Conservation (phyloP, 805 yeast species). For the Spathaspora sp. region DNA sequence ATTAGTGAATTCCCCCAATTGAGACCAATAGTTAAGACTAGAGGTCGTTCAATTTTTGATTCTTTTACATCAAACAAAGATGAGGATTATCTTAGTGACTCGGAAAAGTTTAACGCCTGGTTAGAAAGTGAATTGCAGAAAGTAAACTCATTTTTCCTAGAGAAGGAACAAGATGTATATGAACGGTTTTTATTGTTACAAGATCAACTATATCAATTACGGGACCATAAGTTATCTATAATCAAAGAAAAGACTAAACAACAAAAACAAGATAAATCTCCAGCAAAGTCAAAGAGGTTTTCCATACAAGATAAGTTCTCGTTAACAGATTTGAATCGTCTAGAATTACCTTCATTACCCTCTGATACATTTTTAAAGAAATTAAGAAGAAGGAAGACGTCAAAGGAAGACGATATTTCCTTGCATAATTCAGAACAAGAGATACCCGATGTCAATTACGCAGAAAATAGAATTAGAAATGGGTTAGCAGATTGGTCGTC, state of each 20-base stretch:
- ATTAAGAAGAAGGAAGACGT: constrained; percentile 5
- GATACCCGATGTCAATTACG: constrained; percentile 26
- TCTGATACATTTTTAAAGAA: constrained; percentile 26
- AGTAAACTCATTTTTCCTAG: constrained; percentile 58
- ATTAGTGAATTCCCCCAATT: not conserved
- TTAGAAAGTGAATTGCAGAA: constrained; percentile 56
- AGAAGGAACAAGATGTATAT: constrained; percentile 57
- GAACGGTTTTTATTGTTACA: constrained; percentile 59
- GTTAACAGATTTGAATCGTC: constrained; percentile 20
- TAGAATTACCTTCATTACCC: constrained; percentile 42
- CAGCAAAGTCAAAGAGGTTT: constrained; percentile 22
- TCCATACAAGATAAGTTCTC: constrained; percentile 25
- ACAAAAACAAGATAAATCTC: not conserved
- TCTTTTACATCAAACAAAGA: not conserved
- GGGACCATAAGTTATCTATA: constrained; percentile 43
- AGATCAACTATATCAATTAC: constrained; percentile 63
- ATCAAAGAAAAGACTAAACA: constrained; percentile 9
- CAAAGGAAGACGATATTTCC: constrained; percentile 9
- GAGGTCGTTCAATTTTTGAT: not conserved
- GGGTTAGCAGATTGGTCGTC: constrained; percentile 15
- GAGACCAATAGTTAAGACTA: not conserved
- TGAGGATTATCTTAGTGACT: constrained; percentile 14
- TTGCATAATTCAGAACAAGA: constrained; percentile 7
- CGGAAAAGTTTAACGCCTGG: constrained; percentile 59
- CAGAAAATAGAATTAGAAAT: constrained; percentile 37